These are phyloP conservation scores for Boechera stricta DNA, from an alignment of 345 rosid species.

Conservation along the genomic window DNA sequence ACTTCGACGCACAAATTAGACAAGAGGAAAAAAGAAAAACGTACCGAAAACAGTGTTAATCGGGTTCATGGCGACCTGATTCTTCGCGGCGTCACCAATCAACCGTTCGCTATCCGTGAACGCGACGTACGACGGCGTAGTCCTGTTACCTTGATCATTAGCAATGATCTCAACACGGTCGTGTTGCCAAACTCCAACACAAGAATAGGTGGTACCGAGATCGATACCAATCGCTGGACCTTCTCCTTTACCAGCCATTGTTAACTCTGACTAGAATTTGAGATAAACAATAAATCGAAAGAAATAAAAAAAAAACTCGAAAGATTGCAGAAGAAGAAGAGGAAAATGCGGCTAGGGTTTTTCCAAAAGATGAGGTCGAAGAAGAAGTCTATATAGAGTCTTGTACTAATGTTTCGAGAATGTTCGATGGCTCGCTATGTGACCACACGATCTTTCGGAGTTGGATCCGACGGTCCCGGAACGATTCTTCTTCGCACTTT, in stretches of 20 bases:
- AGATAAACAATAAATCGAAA: background rate
- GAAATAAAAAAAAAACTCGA: background rate
- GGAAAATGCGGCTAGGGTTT: constrained; percentile 22
- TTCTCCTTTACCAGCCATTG: constrained; percentile 65
- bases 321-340: background rate
- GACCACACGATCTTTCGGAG: constrained; percentile 26
- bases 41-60: constrained; percentile 64
- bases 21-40: constrained; percentile 2
- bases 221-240: constrained; percentile 72
- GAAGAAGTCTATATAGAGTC: constrained; percentile 29
- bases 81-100: constrained; percentile 72
- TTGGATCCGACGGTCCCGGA: constrained; percentile 26
- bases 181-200: constrained; percentile 70
- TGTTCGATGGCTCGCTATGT: constrained; percentile 9
- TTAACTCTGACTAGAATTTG: background rate
- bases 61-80: constrained; percentile 72
- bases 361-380: background rate
- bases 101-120: constrained; percentile 63
- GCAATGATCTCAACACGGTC: constrained; percentile 71
- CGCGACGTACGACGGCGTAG: constrained; percentile 61
- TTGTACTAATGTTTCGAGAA: constrained; percentile 13
- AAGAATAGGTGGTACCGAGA: constrained; percentile 64
- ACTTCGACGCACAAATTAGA: background rate
- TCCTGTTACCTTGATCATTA: constrained; percentile 63
- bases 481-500: background rate